Percentiles rank a stretch among this genome's conserved stretches.
phyloP scores from a whole-genome alignment of 2,329 filamentous ascomycete species.

The Talaromyces pinophilus region DNA sequence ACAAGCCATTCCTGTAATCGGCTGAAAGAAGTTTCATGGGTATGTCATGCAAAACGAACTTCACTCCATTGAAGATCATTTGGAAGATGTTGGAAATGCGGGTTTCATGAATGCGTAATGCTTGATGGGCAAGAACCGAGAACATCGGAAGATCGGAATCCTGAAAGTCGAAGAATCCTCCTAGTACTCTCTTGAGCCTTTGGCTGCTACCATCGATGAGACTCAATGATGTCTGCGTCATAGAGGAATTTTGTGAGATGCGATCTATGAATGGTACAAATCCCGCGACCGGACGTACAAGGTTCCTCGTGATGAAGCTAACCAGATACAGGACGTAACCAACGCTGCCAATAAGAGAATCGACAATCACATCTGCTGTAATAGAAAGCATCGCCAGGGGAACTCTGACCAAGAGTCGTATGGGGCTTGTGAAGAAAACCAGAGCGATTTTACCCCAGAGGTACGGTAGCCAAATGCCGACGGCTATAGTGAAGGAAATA shows the following conservation, averaged over 20 bases:
- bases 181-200: conserved; percentile 41
- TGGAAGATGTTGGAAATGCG: conserved; percentile 50
- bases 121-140: conserved; percentile 72
- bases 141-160: conserved; percentile 71
- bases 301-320: conserved; percentile 36
- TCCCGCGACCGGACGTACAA: conserved; percentile 38
- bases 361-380: conserved; percentile 76
- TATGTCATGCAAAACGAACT: conserved; percentile 47
- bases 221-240: conserved; percentile 45
- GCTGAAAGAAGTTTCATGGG: conserved; percentile 37
- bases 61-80: conserved; percentile 41
- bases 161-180: conserved; percentile 45
- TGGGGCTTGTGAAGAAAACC: conserved; percentile 75
- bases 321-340: conserved; percentile 53
- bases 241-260: conserved; percentile 38
- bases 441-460: conserved; percentile 84
- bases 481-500: conserved; percentile 80
- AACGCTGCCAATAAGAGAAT: conserved; percentile 66
- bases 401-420: conserved; percentile 65
- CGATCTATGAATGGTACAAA: conserved; percentile 40
- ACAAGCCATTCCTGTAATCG: conserved; percentile 30
- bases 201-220: conserved; percentile 46
- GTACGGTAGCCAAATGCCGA: conserved; percentile 88
- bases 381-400: conserved; percentile 72
- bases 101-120: conserved; percentile 62